Evolutionary conservation across 768 basidiomycete genomes (phyloP).

Genomic region (Mycena latifolia): DNA sequence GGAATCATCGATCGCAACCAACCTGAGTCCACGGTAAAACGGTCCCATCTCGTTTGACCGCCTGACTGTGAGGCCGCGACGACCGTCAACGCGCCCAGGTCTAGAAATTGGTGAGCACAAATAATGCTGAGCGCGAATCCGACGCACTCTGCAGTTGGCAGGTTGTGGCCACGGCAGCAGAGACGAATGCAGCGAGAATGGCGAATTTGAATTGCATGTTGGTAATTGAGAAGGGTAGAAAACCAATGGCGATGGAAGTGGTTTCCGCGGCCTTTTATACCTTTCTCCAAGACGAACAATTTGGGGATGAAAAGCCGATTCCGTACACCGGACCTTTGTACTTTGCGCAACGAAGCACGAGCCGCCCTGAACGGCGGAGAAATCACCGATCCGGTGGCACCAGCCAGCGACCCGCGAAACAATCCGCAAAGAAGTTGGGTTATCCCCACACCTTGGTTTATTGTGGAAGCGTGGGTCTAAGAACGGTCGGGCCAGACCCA

Average conservation of each 20-base stretch:
- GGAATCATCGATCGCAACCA: slow-evolving; percentile 3
- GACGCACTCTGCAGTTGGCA: not conserved
- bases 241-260: not conserved
- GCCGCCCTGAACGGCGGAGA: too few relatives aligned
- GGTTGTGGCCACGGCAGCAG: not conserved
- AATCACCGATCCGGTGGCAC: too few relatives aligned
- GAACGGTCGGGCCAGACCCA: too few relatives aligned
- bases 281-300: slow-evolving; percentile 30
- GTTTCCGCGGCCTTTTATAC: not conserved
- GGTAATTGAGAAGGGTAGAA: not conserved
- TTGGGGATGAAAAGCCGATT: too few relatives aligned
- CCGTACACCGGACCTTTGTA: too few relatives aligned
- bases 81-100: not conserved
- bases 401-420: too few relatives aligned
- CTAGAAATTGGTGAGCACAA: not conserved
- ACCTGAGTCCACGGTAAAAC: slow-evolving; percentile 3
- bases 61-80: not conserved
- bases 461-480: too few relatives aligned
- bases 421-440: too few relatives aligned
- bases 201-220: slow-evolving; percentile 13
- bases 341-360: too few relatives aligned
- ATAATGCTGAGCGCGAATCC: not conserved
- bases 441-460: too few relatives aligned
- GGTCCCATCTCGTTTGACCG: slow-evolving; percentile 1
- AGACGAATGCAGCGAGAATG: slow-evolving; percentile 6